Evolutionary conservation across 2,329 filamentous ascomycete genomes (phyloP).

Genomic region (Alternaria sp.): DNA sequence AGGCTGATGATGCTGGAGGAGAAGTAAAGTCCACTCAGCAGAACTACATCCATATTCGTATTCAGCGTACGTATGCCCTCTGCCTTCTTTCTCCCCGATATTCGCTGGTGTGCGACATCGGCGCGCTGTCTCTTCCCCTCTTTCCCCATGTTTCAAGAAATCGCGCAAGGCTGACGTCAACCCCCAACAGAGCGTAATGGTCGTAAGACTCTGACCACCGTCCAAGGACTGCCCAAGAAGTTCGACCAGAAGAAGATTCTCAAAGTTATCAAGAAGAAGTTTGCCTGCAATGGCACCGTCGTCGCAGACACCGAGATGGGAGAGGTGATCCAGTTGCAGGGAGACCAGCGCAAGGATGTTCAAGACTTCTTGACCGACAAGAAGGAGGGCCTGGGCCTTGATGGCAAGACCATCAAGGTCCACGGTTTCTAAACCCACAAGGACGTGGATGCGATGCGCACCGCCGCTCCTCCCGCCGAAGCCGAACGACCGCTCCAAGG

Average conservation of each 20-base stretch:
- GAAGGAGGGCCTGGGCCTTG: slow-evolving; percentile 90
- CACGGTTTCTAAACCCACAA: slow-evolving; percentile 39
- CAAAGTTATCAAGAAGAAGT: slow-evolving; percentile 99
- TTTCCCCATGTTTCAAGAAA: slow-evolving; percentile 1
- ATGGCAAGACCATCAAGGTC: slow-evolving; percentile 97
- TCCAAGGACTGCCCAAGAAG: slow-evolving; percentile 98
- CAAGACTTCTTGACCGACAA: slow-evolving; percentile 96
- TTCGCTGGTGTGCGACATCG: background rate
- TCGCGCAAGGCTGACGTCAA: slow-evolving; percentile 51
- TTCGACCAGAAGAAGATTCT: slow-evolving; percentile 99
- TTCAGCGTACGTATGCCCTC: slow-evolving; percentile 78
- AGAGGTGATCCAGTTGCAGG: slow-evolving; percentile 99
- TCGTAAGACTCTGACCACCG: slow-evolving; percentile 99
- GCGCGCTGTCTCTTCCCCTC: background rate
- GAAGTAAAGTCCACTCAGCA: slow-evolving; percentile 86
- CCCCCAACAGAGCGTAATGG: slow-evolving; percentile 89
- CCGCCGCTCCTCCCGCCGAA: slow-evolving; percentile 8
- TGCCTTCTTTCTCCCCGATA: background rate
- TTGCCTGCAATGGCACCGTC: slow-evolving; percentile 99
- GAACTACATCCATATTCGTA: slow-evolving; percentile 99
- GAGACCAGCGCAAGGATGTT: slow-evolving; percentile 98
- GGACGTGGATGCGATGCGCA: slow-evolving; percentile 10
- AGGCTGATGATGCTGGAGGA: slow-evolving; percentile 99
- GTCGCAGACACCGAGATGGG: slow-evolving; percentile 96
- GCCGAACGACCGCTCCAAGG: slow-evolving; percentile 14